Conservation (phyloP, 768 basidiomycete genomes). For the Pisolithus albus region DNA sequence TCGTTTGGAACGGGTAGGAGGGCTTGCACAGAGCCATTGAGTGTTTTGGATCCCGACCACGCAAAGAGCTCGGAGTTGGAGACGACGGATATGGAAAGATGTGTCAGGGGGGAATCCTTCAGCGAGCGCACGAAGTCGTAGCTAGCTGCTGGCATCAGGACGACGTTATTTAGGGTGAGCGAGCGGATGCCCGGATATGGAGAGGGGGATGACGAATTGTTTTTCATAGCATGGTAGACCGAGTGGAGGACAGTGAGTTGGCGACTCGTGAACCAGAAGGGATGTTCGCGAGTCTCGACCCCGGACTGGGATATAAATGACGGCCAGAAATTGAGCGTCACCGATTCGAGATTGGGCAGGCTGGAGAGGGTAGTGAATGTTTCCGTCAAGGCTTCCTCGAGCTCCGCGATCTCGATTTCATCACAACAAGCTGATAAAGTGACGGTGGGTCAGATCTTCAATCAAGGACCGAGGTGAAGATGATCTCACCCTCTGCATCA, state of each 20-base stretch:
- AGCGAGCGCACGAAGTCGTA: conserved; percentile 25
- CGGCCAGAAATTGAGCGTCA: conserved; percentile 27
- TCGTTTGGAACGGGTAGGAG: conserved; percentile 17
- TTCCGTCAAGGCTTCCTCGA: conserved; percentile 24
- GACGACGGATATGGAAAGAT: conserved; percentile 26
- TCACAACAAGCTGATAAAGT: conserved; percentile 15
- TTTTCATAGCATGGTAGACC: conserved; percentile 15
- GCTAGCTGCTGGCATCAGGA: conserved; percentile 16
- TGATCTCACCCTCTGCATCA: conserved; percentile 8
- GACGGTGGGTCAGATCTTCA: neutral
- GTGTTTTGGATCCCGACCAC: conserved; percentile 27
- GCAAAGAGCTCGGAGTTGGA: conserved; percentile 24
- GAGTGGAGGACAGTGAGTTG: conserved; percentile 21
- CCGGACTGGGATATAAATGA: conserved; percentile 21
- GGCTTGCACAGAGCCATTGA: conserved; percentile 21
- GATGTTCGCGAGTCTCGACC: conserved; percentile 19
- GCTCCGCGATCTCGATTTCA: conserved; percentile 26
- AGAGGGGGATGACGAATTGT: conserved; percentile 2
- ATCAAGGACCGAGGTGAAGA: neutral
- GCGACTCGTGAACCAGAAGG: conserved; percentile 27
- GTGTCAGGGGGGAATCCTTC: conserved; percentile 20
- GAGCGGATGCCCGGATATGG: conserved; percentile 11
- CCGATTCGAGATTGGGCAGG: conserved; percentile 15
- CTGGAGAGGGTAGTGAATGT: conserved; percentile 15
- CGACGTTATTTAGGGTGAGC: conserved; percentile 19